phyloP scores from a whole-genome alignment of 148 eudicot genomes.

The Chenopodium suecicum region DNA sequence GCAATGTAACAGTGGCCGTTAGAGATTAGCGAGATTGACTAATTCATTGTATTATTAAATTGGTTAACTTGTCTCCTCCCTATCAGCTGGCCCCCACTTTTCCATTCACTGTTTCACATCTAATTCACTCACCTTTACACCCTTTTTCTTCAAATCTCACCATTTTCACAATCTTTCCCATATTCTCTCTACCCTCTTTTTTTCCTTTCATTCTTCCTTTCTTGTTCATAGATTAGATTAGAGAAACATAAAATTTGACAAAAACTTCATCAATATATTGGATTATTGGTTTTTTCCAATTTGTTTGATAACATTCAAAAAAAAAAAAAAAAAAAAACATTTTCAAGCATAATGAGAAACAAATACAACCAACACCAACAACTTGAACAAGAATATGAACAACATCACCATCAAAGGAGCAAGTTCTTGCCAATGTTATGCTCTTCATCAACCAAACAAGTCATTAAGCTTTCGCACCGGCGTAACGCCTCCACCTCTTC shows the following conservation, averaged over 20 bases:
- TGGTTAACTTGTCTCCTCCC: constrained; percentile 15
- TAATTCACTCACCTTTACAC: constrained; percentile 15
- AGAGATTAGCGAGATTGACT: background rate
- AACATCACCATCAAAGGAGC: constrained; percentile 31
- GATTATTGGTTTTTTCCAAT: too few species aligned
- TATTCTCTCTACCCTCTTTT: too few species aligned
- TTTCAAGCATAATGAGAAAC: constrained; percentile 8
- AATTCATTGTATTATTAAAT: constrained; percentile 18
- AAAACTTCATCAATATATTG: background rate
- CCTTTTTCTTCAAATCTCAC: background rate
- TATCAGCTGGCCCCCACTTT: background rate
- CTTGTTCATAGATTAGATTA: background rate
- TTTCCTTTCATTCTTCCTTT: background rate
- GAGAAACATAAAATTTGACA: background rate
- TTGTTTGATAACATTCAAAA: too few species aligned
- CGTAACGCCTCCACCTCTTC: constrained; percentile 20
- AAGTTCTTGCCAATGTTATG: constrained; percentile 66
- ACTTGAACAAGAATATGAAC: constrained; percentile 5
- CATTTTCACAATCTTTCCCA: constrained; percentile 15
- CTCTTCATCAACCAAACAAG: constrained; percentile 52
- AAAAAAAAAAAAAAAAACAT: too few species aligned
- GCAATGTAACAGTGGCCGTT: constrained; percentile 20
- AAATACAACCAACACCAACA: constrained; percentile 11
- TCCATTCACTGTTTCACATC: background rate
- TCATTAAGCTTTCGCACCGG: constrained; percentile 25